phyloP scores from a whole-genome alignment of 2,329 filamentous ascomycete species.

The Verruconis gallopava region DNA sequence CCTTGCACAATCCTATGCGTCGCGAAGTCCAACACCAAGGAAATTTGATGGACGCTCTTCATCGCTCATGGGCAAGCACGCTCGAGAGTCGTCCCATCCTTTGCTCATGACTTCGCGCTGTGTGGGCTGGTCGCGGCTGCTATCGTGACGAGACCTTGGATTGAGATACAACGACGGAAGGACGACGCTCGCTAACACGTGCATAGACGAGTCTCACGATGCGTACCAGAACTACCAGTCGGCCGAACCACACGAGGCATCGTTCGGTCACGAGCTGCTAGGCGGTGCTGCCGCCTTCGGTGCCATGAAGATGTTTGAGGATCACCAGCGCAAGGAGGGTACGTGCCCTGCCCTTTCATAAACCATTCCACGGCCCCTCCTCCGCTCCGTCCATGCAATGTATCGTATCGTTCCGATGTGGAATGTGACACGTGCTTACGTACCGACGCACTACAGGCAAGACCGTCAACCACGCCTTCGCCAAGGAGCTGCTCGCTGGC shows the following conservation, averaged over 20 bases:
- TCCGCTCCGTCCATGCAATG: too few relatives aligned
- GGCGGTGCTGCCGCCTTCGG: slow-evolving; percentile 66
- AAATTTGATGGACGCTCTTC: background rate
- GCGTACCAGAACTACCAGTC: slow-evolving; percentile 44
- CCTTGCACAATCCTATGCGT: too few relatives aligned
- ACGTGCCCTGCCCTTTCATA: slow-evolving; percentile 16
- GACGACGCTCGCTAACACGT: too few relatives aligned
- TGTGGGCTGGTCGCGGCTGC: too few relatives aligned
- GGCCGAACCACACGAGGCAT: slow-evolving; percentile 38
- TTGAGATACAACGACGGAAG: too few relatives aligned
- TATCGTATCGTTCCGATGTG: background rate
- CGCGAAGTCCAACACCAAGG: background rate
- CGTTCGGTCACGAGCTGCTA: slow-evolving; percentile 59
- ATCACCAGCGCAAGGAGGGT: slow-evolving; percentile 59
- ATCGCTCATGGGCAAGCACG: background rate
- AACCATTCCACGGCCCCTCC: background rate
- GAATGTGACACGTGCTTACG: background rate
- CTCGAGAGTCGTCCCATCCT: background rate
- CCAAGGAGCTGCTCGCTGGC: slow-evolving; percentile 64
- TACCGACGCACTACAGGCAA: slow-evolving; percentile 39
- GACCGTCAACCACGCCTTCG: slow-evolving; percentile 56
- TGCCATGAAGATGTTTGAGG: slow-evolving; percentile 69
- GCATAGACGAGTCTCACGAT: slow-evolving; percentile 37
- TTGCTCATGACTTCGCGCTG: background rate
- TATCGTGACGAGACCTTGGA: too few relatives aligned